Percentiles rank a stretch among this genome's conserved stretches.
Evolutionary conservation across 129 eudicot genomes (phyloP).

Genomic region (Lonicera japonica): DNA sequence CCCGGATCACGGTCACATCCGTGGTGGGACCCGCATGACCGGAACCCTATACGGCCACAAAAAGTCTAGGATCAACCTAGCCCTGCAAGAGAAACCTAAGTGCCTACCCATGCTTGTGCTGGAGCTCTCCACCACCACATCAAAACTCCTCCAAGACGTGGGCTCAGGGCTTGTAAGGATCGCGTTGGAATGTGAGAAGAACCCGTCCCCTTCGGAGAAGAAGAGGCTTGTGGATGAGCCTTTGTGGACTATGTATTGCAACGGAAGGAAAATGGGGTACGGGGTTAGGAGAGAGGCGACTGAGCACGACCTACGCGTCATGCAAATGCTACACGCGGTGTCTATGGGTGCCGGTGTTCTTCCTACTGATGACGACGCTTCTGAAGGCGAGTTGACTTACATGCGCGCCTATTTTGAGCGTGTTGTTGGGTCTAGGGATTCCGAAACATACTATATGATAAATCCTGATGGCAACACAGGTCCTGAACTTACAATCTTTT

Average conservation of each 20-base stretch:
- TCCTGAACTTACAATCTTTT: constrained; percentile 77
- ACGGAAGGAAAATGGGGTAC: constrained; percentile 76
- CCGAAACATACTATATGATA: constrained; percentile 92
- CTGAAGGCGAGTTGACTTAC: constrained; percentile 76
- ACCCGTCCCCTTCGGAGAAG: constrained; percentile 15
- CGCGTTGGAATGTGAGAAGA: constrained; percentile 84
- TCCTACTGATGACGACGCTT: constrained; percentile 34
- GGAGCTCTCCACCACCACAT: constrained; percentile 70
- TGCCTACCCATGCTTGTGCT: constrained; percentile 69
- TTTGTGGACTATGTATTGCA: constrained; percentile 82
- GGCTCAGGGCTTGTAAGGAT: constrained; percentile 80
- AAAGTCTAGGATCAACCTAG: constrained; percentile 62
- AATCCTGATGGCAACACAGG: constrained; percentile 81
- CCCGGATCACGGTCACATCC: constrained; percentile 49
- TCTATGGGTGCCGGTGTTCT: constrained; percentile 95
- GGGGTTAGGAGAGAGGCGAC: constrained; percentile 83
- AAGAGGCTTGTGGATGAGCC: constrained; percentile 57
- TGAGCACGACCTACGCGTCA: constrained; percentile 65
- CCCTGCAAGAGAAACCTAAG: constrained; percentile 75
- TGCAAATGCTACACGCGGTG: constrained; percentile 68
- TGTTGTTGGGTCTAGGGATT: constrained; percentile 75
- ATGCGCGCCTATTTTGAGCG: constrained; percentile 87
- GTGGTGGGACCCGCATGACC: constrained; percentile 75
- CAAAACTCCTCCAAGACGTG: constrained; percentile 82
- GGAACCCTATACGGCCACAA: constrained; percentile 85